Conservation (phyloP, 345 rosid species). For the Durio zibethinus region DNA sequence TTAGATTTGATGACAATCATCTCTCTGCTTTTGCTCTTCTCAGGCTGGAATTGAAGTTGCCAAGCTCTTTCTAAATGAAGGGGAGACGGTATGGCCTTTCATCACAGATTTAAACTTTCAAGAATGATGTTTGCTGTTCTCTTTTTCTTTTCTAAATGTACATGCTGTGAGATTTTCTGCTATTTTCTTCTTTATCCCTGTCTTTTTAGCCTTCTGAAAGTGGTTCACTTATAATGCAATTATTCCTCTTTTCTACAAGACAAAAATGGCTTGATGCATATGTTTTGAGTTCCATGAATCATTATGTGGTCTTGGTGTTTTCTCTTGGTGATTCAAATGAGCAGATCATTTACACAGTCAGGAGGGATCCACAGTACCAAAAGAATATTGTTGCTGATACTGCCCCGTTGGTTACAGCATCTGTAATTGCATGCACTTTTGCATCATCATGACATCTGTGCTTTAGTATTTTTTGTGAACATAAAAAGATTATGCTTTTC, state of each 20-base stretch:
- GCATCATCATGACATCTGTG: constrained; percentile 16
- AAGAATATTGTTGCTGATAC: constrained; percentile 57
- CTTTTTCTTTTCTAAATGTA: background rate
- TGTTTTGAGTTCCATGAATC: constrained; percentile 5
- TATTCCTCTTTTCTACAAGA: background rate
- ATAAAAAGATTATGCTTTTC: constrained; percentile 1
- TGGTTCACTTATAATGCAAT: background rate
- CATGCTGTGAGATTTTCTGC: constrained; percentile 2
- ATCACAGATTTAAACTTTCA: constrained; percentile 5
- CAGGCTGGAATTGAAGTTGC: constrained; percentile 98
- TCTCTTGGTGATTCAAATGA: constrained; percentile 16
- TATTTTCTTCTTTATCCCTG: background rate
- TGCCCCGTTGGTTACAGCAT: constrained; percentile 59
- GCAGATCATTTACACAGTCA: constrained; percentile 83
- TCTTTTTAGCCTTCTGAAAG: constrained; percentile 8
- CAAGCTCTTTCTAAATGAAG: constrained; percentile 82
- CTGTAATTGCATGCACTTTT: constrained; percentile 65
- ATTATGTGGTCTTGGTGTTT: constrained; percentile 6
- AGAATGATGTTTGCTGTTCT: background rate
- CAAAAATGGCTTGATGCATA: background rate
- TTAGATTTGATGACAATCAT: constrained; percentile 3
- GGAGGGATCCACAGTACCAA: constrained; percentile 73
- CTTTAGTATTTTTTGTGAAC: background rate
- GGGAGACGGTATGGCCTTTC: constrained; percentile 60
- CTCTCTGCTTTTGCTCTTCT: constrained; percentile 24